Base-by-base conservation (phyloP, 2,329 filamentous ascomycete species). In the Tolypocladium paradoxum region DNA sequence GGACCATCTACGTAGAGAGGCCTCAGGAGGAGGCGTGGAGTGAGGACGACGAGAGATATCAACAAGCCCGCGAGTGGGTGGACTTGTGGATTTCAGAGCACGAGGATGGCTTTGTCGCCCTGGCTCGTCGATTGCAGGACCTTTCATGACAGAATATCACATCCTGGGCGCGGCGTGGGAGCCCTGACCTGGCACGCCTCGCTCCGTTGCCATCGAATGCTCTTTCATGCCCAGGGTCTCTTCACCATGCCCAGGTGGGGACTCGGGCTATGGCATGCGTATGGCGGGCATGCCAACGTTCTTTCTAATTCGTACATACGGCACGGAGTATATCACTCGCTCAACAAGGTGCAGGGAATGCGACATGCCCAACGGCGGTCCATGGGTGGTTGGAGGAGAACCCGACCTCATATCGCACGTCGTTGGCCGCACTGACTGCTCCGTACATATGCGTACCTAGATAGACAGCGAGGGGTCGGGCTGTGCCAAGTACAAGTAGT, bases 1-100 rank as follows among this genome's bases (percentile, higher is more conserved):
- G 78, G 60, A 88, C 87, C 0, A 75, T 93, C 2, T 93, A 90
- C 64, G 81, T 93, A 3, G 86, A 88, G 70, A 74, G 88, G 54
- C 65, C 69, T 3, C 59, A 66, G 45, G 88, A 95, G 68, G 88
- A 91, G 68, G 74, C 71, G 7, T 85, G 80, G 79, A 61, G 62
- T 9, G 51, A 59, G 20, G 77, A 80, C 6, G 68, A 78, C 27
- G 70, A 78, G 29, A 71, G 73, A 37, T 76, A 78, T 57, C 71
- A 71, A 40, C 73, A 76, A 51, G 74, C 77, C 22, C 79, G 76
- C 56, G 57, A 58, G 11, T 71, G 68, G 68, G 68, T 72, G 36
- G 70, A 73, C 56, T 27, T 73, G 33, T 73, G 70, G 70, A 61
- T 73, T 22, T 53, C 56, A 1, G 62, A 65, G 52, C 62, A 58